Conservation (phyloP, 2,329 filamentous ascomycete genomes). For the Fusarium chlamydosporum region DNA sequence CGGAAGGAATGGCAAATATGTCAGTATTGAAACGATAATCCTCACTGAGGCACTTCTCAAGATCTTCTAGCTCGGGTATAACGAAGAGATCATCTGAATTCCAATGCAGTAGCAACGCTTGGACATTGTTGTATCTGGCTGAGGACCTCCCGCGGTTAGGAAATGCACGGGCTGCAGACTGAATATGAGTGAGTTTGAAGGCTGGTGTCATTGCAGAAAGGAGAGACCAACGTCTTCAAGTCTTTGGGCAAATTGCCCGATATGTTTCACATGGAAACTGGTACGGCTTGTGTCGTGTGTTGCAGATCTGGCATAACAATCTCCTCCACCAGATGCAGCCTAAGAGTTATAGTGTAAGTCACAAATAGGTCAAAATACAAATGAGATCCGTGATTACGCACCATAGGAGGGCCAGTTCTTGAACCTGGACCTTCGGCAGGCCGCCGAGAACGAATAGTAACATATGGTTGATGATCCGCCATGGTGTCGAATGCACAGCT, state of each 20-base stretch:
- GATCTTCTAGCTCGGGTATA: conserved; percentile 69
- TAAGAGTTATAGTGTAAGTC: conserved; percentile 40
- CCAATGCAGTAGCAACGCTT: conserved; percentile 70
- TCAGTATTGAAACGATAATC: conserved; percentile 71
- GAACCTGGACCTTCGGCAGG: conserved; percentile 62
- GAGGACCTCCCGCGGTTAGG: conserved; percentile 67
- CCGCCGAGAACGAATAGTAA: conserved; percentile 66
- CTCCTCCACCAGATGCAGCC: conserved; percentile 40
- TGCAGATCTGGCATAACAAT: conserved; percentile 55
- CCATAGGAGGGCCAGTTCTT: conserved; percentile 62
- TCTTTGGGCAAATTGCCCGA: conserved; percentile 67
- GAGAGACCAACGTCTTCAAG: conserved; percentile 65
- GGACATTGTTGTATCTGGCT: conserved; percentile 69
- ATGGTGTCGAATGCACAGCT: conserved; percentile 50
- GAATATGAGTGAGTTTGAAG: conserved; percentile 26
- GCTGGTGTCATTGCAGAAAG: background rate
- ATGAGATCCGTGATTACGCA: conserved; percentile 55
- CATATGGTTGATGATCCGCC: conserved; percentile 64
- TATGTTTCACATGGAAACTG: conserved; percentile 70
- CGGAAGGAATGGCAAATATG: conserved; percentile 70
- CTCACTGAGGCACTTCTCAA: conserved; percentile 67
- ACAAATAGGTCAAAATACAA: background rate
- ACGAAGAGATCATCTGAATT: conserved; percentile 71
- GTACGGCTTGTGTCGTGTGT: conserved; percentile 72
- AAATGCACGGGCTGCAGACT: conserved; percentile 70